These are phyloP conservation scores for Pyricularia sp. DNA, from an alignment of 2,329 filamentous ascomycete genomes.

Conservation along the genomic window DNA sequence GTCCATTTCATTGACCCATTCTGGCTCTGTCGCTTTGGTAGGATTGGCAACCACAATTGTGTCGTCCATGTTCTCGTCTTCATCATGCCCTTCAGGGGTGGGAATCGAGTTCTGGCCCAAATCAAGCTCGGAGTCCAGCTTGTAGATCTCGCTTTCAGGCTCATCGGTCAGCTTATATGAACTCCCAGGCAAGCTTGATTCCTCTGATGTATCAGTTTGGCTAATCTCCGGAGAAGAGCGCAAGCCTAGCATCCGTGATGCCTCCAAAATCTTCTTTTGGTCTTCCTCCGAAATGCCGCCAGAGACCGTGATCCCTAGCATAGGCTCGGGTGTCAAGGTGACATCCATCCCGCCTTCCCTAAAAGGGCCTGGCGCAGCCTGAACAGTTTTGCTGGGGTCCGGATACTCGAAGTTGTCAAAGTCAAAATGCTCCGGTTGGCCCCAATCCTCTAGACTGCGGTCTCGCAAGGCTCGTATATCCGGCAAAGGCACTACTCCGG, in stretches of 20 bases:
- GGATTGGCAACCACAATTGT: background rate
- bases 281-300: background rate
- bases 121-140: background rate
- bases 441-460: background rate
- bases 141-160: background rate
- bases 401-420: background rate
- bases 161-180: background rate
- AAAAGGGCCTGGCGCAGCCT: background rate
- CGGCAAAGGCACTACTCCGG: no score
- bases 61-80: background rate
- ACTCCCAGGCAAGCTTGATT: background rate
- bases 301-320: background rate
- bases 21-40: constrained; percentile 10
- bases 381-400: background rate
- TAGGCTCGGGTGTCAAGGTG: background rate
- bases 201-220: background rate
- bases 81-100: background rate
- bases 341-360: background rate
- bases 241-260: background rate
- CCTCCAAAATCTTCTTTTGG: background rate
- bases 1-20: constrained; percentile 15
- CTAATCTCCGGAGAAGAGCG: background rate
- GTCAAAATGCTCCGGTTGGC: no score
- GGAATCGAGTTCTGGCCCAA: background rate
- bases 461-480: background rate